Percentiles rank a stretch among this genome's conserved stretches.
phyloP scores from a whole-genome alignment of 495 filamentous ascomycete genomes.

The Chaetomidium leptoderma region DNA sequence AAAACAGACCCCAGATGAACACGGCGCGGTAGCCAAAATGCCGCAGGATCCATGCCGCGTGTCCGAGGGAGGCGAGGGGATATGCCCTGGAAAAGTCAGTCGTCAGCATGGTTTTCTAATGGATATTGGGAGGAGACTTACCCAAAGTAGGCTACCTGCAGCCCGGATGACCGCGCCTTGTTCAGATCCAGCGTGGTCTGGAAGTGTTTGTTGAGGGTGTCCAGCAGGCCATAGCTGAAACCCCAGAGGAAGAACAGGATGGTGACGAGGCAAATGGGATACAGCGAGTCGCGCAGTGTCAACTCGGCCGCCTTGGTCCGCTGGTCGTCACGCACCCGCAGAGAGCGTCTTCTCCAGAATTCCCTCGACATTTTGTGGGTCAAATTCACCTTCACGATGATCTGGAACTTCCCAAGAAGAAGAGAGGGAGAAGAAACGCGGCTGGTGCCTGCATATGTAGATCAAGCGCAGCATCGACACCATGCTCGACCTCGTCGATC shows the following conservation, averaged over 20 bases:
- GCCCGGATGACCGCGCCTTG: constrained; percentile 32
- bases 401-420: neutral
- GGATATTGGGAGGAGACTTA: neutral
- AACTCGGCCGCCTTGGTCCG: constrained; percentile 54
- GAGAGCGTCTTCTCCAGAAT: constrained; percentile 31
- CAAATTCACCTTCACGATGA: neutral
- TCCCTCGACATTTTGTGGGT: neutral
- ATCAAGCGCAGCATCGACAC: neutral
- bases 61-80: constrained; percentile 47
- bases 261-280: constrained; percentile 58
- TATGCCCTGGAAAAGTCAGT: constrained; percentile 46
- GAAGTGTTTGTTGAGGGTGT: constrained; percentile 33
- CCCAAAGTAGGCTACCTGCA: constrained; percentile 41
- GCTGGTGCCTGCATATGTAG: neutral
- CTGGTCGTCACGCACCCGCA: constrained; percentile 43
- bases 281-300: constrained; percentile 51
- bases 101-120: neutral
- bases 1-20: constrained; percentile 46
- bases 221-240: constrained; percentile 72
- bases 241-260: constrained; percentile 86
- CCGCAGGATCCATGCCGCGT: constrained; percentile 59
- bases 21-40: constrained; percentile 58
- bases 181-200: constrained; percentile 42
- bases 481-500: neutral
- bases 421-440: neutral